A percentile compares a stretch with the other conserved stretches of the same genome.
These are phyloP conservation scores for Thermothielavioides terrestris DNA, from an alignment of 495 filamentous ascomycete species.

Conservation along the genomic window DNA sequence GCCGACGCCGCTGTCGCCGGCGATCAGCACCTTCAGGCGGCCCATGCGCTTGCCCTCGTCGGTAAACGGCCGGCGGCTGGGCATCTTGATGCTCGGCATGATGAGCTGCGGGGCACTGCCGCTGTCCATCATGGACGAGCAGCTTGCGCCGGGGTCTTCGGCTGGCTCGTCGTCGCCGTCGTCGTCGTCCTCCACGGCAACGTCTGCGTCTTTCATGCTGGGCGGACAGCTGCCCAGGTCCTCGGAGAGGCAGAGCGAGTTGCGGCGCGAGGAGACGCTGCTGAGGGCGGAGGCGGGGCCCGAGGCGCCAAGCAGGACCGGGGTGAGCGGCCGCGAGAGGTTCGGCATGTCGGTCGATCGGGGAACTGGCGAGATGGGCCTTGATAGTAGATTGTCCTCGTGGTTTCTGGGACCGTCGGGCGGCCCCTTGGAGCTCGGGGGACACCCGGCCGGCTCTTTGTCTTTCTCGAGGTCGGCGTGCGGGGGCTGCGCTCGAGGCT, in stretches of 20 bases:
- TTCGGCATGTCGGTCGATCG: slow-evolving; percentile 13
- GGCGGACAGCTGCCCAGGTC: slow-evolving; percentile 42
- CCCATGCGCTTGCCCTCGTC: slow-evolving; percentile 76
- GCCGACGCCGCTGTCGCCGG: slow-evolving; percentile 71
- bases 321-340: slow-evolving; percentile 45
- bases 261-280: slow-evolving; percentile 47
- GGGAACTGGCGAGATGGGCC: not conserved
- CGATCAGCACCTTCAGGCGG: slow-evolving; percentile 77
- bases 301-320: slow-evolving; percentile 42
- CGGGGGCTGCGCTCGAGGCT: not conserved
- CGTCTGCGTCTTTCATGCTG: slow-evolving; percentile 13
- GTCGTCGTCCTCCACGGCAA: slow-evolving; percentile 9
- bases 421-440: slow-evolving; percentile 4
- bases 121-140: slow-evolving; percentile 34
- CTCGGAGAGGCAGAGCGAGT: slow-evolving; percentile 45
- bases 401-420: not conserved
- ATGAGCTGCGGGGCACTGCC: slow-evolving; percentile 75
- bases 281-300: slow-evolving; percentile 39
- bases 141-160: slow-evolving; percentile 11
- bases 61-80: slow-evolving; percentile 86
- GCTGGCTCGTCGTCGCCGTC: slow-evolving; percentile 42
- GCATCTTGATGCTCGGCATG: slow-evolving; percentile 97
- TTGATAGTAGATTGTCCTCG: not conserved
- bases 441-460: not conserved
- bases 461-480: slow-evolving; percentile 4